phyloP scores from a whole-genome alignment of 208 protist species.

The Sergeia podlipaevii region DNA sequence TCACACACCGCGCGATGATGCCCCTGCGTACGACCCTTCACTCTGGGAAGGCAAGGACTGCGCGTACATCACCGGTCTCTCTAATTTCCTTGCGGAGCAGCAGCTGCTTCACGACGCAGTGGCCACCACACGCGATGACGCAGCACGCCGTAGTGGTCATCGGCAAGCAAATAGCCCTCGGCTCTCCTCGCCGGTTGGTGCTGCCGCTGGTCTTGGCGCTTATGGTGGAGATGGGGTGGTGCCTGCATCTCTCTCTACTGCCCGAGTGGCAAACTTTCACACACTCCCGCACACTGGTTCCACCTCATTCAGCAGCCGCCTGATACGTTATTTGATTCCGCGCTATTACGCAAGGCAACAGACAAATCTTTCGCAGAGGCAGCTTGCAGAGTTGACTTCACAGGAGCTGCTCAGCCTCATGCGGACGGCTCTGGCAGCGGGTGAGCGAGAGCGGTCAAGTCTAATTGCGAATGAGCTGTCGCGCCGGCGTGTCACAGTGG shows the following conservation, averaged over 20 bases:
- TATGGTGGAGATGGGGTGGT: no score
- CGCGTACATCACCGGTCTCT: constrained; percentile 48
- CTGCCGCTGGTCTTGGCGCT: no score
- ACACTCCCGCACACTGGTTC: constrained; percentile 12
- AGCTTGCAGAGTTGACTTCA: constrained; percentile 21
- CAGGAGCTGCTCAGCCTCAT: constrained; percentile 65
- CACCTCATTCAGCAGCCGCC: constrained; percentile 5
- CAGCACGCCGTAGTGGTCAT: no score
- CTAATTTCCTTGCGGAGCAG: constrained; percentile 12
- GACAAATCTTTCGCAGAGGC: constrained; percentile 10
- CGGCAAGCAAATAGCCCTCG: no score
- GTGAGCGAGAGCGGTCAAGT: constrained; percentile 48
- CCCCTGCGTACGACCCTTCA: constrained; percentile 51
- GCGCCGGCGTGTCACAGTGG: constrained; percentile 21
- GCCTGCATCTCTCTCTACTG: neutral
- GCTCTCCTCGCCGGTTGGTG: neutral
- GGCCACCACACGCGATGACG: no score
- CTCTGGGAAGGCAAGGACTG: constrained; percentile 52
- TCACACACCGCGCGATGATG: constrained; percentile 53
- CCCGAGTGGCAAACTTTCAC: no score
- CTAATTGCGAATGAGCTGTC: constrained; percentile 70
- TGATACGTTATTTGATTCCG: constrained; percentile 30
- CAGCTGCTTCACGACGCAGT: constrained; percentile 10
- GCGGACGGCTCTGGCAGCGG: constrained; percentile 64
- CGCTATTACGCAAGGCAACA: constrained; percentile 31